These are phyloP conservation scores for Xanthoconium purpureum DNA, from an alignment of 768 basidiomycete species.

Conservation along the genomic window DNA sequence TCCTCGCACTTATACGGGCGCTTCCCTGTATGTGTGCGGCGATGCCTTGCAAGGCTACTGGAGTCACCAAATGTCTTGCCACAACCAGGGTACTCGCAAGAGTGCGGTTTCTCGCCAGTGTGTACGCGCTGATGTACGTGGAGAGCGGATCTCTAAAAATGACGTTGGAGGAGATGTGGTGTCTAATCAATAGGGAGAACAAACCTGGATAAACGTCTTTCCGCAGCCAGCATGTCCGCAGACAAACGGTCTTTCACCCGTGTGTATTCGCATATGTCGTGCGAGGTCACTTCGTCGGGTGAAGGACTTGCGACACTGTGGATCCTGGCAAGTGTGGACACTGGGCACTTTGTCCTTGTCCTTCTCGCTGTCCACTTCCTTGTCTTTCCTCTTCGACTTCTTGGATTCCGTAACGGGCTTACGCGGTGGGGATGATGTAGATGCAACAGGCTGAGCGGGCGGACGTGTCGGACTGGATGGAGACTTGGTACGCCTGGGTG, in stretches of 20 bases:
- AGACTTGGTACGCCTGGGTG: slow-evolving; percentile 30
- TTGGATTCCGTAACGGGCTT: slow-evolving; percentile 23
- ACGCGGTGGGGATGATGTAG: slow-evolving; percentile 44
- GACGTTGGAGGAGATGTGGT: slow-evolving; percentile 7
- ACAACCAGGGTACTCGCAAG: slow-evolving; percentile 86
- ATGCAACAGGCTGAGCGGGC: slow-evolving; percentile 44
- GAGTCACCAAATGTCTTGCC: slow-evolving; percentile 89
- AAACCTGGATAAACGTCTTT: slow-evolving; percentile 90
- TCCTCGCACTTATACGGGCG: slow-evolving; percentile 86
- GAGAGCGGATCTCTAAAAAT: slow-evolving; percentile 74
- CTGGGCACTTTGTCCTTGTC: slow-evolving; percentile 48
- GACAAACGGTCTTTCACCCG: slow-evolving; percentile 82
- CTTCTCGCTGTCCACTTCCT: slow-evolving; percentile 25
- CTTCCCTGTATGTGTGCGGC: slow-evolving; percentile 85
- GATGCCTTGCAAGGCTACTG: slow-evolving; percentile 86
- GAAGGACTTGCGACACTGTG: slow-evolving; percentile 77
- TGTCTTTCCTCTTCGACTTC: slow-evolving; percentile 26
- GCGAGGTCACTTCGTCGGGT: slow-evolving; percentile 80
- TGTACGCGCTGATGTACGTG: slow-evolving; percentile 88
- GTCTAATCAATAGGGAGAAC: slow-evolving; percentile 8
- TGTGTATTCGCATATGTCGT: slow-evolving; percentile 87
- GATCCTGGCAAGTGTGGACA: slow-evolving; percentile 64
- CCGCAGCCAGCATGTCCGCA: slow-evolving; percentile 73
- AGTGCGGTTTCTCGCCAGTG: slow-evolving; percentile 91
- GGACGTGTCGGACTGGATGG: slow-evolving; percentile 37